phyloP scores from a whole-genome alignment of 169 alveolate species.

The Theileria equi region DNA sequence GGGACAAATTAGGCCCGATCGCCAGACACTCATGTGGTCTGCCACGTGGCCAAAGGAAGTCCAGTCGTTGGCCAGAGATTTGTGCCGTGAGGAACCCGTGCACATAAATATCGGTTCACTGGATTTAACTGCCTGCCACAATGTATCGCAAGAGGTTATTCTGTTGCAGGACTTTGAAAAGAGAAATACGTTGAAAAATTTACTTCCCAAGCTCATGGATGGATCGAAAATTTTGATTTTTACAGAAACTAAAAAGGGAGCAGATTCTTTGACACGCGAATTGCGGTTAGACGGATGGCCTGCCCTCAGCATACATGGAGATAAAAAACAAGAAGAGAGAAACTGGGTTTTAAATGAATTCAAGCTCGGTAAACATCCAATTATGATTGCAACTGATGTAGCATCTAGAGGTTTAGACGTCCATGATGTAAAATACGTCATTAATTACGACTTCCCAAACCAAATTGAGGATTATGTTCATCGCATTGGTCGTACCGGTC shows the following conservation, averaged over 20 bases:
- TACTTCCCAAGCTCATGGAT: slow-evolving; percentile 72
- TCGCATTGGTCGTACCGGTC: slow-evolving; percentile 96
- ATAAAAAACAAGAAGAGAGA: slow-evolving; percentile 92
- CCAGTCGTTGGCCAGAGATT: slow-evolving; percentile 89
- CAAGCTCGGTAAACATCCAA: slow-evolving; percentile 90
- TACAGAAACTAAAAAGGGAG: slow-evolving; percentile 84
- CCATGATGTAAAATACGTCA: slow-evolving; percentile 92
- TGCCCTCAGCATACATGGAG: slow-evolving; percentile 96
- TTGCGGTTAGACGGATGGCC: slow-evolving; percentile 90
- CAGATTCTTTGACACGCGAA: slow-evolving; percentile 85
- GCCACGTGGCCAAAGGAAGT: slow-evolving; percentile 99
- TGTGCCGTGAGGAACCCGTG: slow-evolving; percentile 93
- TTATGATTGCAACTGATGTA: slow-evolving; percentile 99
- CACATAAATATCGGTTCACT: slow-evolving; percentile 94
- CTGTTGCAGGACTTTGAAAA: slow-evolving; percentile 79
- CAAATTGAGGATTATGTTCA: slow-evolving; percentile 97
- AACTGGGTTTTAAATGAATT: slow-evolving; percentile 91
- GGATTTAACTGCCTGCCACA: slow-evolving; percentile 88
- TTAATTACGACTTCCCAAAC: slow-evolving; percentile 98
- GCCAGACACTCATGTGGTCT: slow-evolving; percentile 95
- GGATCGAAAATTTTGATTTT: slow-evolving; percentile 85
- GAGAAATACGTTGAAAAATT: slow-evolving; percentile 56
- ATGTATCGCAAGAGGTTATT: slow-evolving; percentile 83
- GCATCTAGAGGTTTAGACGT: slow-evolving; percentile 99
- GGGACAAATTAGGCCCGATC: slow-evolving; percentile 86